Evolutionary conservation across 1,284 basidiomycete genomes (phyloP), one percentile per base, ranked within the genome.

Genomic region (Xanthoconium separans): DNA sequence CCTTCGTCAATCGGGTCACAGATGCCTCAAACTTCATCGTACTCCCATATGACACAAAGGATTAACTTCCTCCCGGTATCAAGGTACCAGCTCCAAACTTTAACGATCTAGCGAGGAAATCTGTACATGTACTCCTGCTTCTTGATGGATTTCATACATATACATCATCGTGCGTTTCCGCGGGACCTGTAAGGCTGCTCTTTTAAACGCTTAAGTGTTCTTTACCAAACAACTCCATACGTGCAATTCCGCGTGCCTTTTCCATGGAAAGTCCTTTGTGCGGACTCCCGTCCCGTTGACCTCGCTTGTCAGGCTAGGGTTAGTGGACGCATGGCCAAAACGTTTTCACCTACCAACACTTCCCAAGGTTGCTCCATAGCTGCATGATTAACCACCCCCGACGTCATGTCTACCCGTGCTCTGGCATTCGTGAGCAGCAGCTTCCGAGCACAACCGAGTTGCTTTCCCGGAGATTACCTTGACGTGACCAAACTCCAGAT

Each of bases 291-390:
- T 50, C 22, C 47, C 20, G 40, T 47, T 36, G 10, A 50, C 20
- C 29, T 37, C 51, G 27, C 15, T 18, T 56, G 41, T 43, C 41
- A 8, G 12, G 34, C 18, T 39, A 27, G 31, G 44, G 20, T 44
- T 41, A 36, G n/a, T 10, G 36, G 51, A 45, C 46, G n/a, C 41
- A 50, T 55, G 51, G 33, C 16, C 18, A 44, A 45, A 24, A n/a
- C 34, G 45, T 36, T 33, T 49, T 36, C 31, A 42, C 33, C 37
- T 40, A 27, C 30, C n/a, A 40, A 48, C 18, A 18, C 34, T 60
- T 65, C 63, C 47, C 63, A 59, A 43, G 44, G 51, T 20, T 30
- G 31, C 40, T 40, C 46, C 44, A 33, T 47, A 27, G 0, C 10
- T 49, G 44, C 36, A 49, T 42, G 39, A 22, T 33, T 24, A 33